Conservation (phyloP, 768 basidiomycete genomes). For the Calocybe cyanea region DNA sequence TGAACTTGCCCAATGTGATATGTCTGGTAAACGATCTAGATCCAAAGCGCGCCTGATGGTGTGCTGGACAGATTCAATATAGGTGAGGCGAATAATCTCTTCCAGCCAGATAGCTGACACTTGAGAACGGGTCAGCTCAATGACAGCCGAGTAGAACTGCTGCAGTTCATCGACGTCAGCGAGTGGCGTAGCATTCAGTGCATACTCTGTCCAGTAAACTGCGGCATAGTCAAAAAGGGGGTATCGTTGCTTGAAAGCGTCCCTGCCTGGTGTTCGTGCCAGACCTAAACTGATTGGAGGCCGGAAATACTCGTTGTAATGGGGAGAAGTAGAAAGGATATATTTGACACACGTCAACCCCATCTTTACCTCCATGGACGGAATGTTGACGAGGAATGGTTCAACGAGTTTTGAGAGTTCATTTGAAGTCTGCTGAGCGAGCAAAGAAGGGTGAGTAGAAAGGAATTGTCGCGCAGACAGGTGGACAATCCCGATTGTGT, state of each 20-base stretch:
- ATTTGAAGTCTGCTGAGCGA: neutral
- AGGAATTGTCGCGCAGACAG: neutral
- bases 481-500: neutral
- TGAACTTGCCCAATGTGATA: neutral
- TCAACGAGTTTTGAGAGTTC: neutral
- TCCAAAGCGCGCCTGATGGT: neutral
- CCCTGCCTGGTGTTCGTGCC: neutral
- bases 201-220: neutral
- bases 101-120: neutral
- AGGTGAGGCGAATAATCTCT: neutral
- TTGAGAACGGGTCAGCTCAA: neutral
- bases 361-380: too few relatives aligned
- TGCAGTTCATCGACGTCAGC: neutral
- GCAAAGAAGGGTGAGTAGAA: neutral
- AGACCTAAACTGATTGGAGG: neutral
- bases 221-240: neutral
- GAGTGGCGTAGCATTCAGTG: neutral
- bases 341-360: too few relatives aligned
- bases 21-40: neutral
- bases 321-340: too few relatives aligned
- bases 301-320: neutral
- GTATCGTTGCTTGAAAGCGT: neutral
- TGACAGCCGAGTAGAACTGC: neutral
- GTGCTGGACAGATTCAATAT: neutral
- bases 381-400: too few relatives aligned